Conservation (phyloP, 768 basidiomycete species). For the Tylopilus intermedius region DNA sequence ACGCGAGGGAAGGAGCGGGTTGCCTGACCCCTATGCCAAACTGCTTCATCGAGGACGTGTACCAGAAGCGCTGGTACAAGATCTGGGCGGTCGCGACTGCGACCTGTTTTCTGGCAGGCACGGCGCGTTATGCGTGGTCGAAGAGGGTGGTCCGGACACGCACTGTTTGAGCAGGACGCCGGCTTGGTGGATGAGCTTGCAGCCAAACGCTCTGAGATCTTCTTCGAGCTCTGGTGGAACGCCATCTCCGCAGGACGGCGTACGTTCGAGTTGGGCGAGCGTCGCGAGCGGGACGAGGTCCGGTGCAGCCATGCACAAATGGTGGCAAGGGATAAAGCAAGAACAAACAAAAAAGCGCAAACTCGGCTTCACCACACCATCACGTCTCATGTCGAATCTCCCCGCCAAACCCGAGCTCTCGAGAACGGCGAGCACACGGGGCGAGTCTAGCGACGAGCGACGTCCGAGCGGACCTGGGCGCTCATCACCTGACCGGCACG, state of each 20-base stretch:
- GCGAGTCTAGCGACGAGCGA: constrained; percentile 23
- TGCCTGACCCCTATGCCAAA: constrained; percentile 83
- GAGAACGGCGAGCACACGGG: constrained; percentile 15
- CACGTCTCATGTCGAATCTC: constrained; percentile 23
- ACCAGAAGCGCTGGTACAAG: constrained; percentile 96
- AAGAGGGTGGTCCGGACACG: constrained; percentile 24
- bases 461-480: constrained; percentile 15
- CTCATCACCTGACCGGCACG: constrained; percentile 24
- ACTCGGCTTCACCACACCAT: not conserved
- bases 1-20: constrained; percentile 11
- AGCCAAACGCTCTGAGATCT: constrained; percentile 85
- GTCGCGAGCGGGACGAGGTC: constrained; percentile 80
- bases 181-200: constrained; percentile 92
- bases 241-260: constrained; percentile 80
- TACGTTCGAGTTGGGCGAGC: constrained; percentile 66
- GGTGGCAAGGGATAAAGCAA: constrained; percentile 8
- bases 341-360: constrained; percentile 17
- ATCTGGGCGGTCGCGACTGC: constrained; percentile 96
- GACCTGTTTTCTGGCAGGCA: constrained; percentile 74
- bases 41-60: constrained; percentile 88
- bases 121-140: constrained; percentile 5
- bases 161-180: constrained; percentile 89
- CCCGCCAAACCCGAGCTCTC: constrained; percentile 30
- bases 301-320: constrained; percentile 35
- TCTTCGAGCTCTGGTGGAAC: constrained; percentile 78